Conservation (phyloP, 495 filamentous ascomycete genomes). For the Neurospora sp. region DNA sequence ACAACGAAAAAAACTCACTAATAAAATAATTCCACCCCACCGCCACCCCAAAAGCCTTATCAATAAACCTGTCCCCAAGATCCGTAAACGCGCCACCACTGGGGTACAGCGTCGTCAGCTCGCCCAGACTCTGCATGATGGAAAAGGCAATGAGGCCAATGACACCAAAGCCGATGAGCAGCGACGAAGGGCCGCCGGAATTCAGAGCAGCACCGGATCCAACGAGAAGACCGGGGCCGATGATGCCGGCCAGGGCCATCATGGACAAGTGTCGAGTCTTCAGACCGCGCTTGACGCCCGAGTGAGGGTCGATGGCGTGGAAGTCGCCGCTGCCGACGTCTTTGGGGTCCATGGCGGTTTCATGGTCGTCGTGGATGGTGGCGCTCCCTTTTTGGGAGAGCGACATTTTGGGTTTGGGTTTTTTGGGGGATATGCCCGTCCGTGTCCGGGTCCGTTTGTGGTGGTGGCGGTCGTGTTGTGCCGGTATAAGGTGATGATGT, state of each 20-base stretch:
- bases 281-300: constrained; percentile 44
- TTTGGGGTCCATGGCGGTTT: background rate
- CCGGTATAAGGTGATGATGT: background rate
- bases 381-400: background rate
- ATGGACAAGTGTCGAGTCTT: constrained; percentile 63
- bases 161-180: constrained; percentile 56
- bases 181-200: constrained; percentile 51
- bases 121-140: constrained; percentile 55
- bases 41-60: constrained; percentile 70
- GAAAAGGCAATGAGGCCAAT: constrained; percentile 58
- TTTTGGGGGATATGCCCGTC: background rate
- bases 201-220: constrained; percentile 52
- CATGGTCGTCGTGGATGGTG: background rate
- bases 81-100: constrained; percentile 49
- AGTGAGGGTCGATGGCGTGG: constrained; percentile 34
- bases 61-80: constrained; percentile 61
- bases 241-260: constrained; percentile 56
- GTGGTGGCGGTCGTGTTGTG: background rate
- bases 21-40: constrained; percentile 78
- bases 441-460: background rate
- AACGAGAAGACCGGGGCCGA: constrained; percentile 44
- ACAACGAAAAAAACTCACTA: constrained; percentile 3
- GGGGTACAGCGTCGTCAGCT: constrained; percentile 61
- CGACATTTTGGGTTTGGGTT: background rate
- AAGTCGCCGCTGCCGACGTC: constrained; percentile 24